These are phyloP conservation scores for Suillus sp. DNA, from an alignment of 768 basidiomycete genomes.

Conservation along the genomic window DNA sequence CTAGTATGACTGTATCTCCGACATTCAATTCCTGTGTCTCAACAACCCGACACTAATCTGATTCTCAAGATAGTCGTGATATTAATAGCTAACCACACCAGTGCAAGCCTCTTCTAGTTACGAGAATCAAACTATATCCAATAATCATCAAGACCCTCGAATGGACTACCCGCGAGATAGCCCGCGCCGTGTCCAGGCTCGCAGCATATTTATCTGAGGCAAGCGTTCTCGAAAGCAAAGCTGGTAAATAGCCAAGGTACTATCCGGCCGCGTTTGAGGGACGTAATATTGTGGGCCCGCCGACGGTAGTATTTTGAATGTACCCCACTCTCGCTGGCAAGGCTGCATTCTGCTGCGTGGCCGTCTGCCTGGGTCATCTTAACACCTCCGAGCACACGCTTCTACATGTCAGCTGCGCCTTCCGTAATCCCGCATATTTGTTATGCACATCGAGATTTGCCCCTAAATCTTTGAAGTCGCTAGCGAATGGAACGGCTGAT, in stretches of 20 bases:
- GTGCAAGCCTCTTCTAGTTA: neutral
- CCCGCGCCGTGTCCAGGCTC: neutral
- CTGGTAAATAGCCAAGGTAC: neutral
- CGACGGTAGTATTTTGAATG: neutral
- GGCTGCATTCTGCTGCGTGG: neutral
- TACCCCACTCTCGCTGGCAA: conserved; percentile 1
- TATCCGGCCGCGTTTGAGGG: neutral
- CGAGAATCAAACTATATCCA: neutral
- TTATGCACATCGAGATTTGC: neutral
- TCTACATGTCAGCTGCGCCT: neutral
- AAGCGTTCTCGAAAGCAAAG: neutral
- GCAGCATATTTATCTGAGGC: neutral
- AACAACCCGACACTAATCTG: neutral
- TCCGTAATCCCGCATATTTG: neutral
- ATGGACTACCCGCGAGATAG: neutral
- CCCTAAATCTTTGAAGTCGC: neutral
- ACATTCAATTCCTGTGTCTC: neutral
- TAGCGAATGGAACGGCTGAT: neutral
- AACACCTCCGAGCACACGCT: conserved; percentile 4
- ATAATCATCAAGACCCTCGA: neutral
- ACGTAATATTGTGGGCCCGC: neutral
- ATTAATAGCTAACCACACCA: neutral
- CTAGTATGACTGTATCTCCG: neutral
- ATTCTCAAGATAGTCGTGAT: neutral
- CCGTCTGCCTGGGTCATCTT: conserved; percentile 2